A percentile compares a stretch with the other conserved stretches of the same genome.
These are phyloP conservation scores for Euphorbia schlechtendalii DNA, from an alignment of 441 rosid genomes.

Conservation along the genomic window DNA sequence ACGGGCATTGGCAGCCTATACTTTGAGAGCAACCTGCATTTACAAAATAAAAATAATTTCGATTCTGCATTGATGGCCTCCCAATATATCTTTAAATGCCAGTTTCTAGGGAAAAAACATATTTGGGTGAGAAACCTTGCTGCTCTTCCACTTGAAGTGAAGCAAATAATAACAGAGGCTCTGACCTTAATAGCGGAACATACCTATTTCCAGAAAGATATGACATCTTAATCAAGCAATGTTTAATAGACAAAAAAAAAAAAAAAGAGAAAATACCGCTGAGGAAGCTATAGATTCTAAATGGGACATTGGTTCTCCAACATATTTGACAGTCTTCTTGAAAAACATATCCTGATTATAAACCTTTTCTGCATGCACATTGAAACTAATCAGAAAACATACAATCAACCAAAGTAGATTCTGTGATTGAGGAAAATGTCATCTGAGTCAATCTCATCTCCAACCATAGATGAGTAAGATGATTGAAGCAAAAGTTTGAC, in stretches of 20 bases:
- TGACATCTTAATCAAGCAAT: background rate
- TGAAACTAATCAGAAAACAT: background rate
- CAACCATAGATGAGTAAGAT: no score
- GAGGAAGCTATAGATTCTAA: background rate
- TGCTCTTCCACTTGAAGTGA: background rate
- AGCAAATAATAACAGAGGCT: background rate
- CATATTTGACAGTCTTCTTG: background rate
- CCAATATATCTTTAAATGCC: background rate
- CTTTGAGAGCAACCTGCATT: background rate
- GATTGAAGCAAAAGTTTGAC: no score
- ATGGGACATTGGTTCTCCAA: background rate
- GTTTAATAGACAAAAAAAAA: background rate
- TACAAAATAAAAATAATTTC: background rate
- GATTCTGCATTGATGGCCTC: background rate
- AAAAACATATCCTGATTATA: background rate
- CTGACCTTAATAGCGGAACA: background rate
- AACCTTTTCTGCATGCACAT: background rate
- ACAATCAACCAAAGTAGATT: background rate
- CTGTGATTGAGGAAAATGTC: background rate
- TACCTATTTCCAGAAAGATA: background rate
- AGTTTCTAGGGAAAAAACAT: no score
- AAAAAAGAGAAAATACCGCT: background rate
- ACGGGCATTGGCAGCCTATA: background rate
- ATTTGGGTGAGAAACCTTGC: background rate
- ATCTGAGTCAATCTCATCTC: no score